Base-by-base conservation (phyloP, 495 filamentous ascomycete species). In the Aspergillus leporis region DNA sequence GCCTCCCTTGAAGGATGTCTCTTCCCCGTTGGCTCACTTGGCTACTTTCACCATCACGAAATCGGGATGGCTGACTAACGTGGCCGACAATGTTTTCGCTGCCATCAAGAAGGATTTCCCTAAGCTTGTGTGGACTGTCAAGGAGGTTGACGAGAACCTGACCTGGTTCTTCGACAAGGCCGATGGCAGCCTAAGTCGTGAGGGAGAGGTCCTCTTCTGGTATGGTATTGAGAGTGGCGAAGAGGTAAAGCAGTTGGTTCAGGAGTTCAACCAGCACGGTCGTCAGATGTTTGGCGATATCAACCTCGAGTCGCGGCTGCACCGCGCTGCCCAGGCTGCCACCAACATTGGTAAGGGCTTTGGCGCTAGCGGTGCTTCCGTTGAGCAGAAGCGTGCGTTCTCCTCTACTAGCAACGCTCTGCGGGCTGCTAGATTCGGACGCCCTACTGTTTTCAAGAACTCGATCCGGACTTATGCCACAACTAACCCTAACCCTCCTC, bases 161-260 rank as follows among this genome's bases (percentile, higher is more conserved):
- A 92, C 90, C 28, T 98, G 94, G 94, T 98, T 98, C 80, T 97
- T 95, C 61, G 93, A 96, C 76, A 97, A 97, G 80, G 89, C 94
- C 9, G 91, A 96, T 59, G 95, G 95, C 49, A 96, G 90, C 73
- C 79, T 97, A 58, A 90, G 89, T 47, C 83, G 86, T 32, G 84
- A 90, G 52, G 91, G 91, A 54, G 87, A 95, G 65, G 91, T 97
- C 36, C 87, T 98, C 70, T 98, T 98, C 81, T 98, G 94, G 91
- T 96, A 94, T 68, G 94, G 94, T 34, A 85, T 94, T 55, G 90
- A 93, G 64, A 86, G 81, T 53, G 85, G 88, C n/a, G 87, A 91
- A 49, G 91, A 97, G 70, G 86, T 97, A 21, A 88, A 90, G 68
- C 81, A 89, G 63, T 79, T 97, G 58, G 95, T 98, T 78, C 85